Conservation (phyloP, 345 rosid species). For the Lepidium aucheri region DNA sequence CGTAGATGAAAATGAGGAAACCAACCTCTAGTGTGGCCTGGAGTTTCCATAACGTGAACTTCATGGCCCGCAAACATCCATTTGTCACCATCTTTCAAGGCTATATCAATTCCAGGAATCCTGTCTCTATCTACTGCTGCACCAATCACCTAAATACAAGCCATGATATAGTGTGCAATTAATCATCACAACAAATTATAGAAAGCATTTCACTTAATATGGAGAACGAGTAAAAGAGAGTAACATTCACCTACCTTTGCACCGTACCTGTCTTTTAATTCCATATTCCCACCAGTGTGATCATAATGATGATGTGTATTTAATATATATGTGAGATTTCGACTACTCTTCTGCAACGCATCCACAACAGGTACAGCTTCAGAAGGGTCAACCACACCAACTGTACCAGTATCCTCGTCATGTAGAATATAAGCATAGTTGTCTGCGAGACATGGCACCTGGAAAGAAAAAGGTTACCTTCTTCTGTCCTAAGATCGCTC, state of each 20-base stretch:
- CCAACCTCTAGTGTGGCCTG: constrained; percentile 92
- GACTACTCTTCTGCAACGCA: constrained; percentile 53
- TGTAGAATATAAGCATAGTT: constrained; percentile 89
- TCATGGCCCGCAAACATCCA: constrained; percentile 99
- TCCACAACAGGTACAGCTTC: constrained; percentile 76
- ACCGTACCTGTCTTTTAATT: constrained; percentile 88
- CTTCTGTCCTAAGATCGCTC: background rate
- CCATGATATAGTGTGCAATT: background rate
- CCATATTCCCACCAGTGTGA: constrained; percentile 88
- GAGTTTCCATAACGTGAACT: constrained; percentile 79
- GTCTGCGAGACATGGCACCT: constrained; percentile 92
- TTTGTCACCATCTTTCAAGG: constrained; percentile 77
- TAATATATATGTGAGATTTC: constrained; percentile 75
- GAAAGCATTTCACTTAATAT: background rate
- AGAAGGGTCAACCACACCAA: constrained; percentile 96
- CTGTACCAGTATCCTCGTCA: constrained; percentile 91
- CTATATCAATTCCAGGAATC: constrained; percentile 94
- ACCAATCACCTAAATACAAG: constrained; percentile 68
- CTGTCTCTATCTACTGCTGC: constrained; percentile 61
- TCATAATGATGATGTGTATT: constrained; percentile 93
- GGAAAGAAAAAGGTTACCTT: background rate
- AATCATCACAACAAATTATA: background rate
- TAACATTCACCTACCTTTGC: constrained; percentile 62
- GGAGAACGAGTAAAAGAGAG: background rate
- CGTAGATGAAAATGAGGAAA: background rate